Base-by-base conservation (phyloP, 208 protist species). In the Leishmania tarentolae region DNA sequence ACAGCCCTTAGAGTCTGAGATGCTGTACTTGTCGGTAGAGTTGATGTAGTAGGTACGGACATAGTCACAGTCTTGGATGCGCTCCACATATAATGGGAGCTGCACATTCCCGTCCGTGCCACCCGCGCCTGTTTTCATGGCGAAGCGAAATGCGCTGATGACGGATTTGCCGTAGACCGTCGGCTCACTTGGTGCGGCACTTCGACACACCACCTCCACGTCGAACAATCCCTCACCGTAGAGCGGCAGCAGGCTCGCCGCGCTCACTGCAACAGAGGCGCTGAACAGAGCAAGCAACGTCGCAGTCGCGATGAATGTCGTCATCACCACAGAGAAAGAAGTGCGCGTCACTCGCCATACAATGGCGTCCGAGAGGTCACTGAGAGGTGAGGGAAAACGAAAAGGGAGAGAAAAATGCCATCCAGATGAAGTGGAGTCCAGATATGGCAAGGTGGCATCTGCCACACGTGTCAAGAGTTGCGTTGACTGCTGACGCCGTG, bases 181-280 rank as follows among this genome's bases (percentile, higher is more conserved):
- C 6, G 73, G 83, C 42, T 53, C 37, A 24, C 19, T 75, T 6
- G 42, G 15, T 13, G 74, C 50, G 8, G 74, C 28, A n/a, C 65
- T 83, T 56, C 83, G 83, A 66, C 83, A 83, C 65, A 86, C 79
- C 13, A 82, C 47, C 75, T 86, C 83, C 28, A 86, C 79, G 61
- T 83, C 79, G 11, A 86, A 1, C 44, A 83, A 28, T 24, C 72
- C 68, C 31, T 77, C 56, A 15, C 83, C 79, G n/a, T 28, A 56
- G 5, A 83, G 70, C 24, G 83, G 79, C 65, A 83, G 71, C 71
- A 83, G 46, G 46, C 21, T 74, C 11, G 61, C 76, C 17, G 37
- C 74, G n/a, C 66, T 40, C 50, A 75, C 68, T 2, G 31, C 42
- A 4, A 52, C 47, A 7, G 75, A 28, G 15, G 63, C 28, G 63